Conservation (phyloP, 1,284 basidiomycete genomes). For the Mycosarcoma mackinlayi region DNA sequence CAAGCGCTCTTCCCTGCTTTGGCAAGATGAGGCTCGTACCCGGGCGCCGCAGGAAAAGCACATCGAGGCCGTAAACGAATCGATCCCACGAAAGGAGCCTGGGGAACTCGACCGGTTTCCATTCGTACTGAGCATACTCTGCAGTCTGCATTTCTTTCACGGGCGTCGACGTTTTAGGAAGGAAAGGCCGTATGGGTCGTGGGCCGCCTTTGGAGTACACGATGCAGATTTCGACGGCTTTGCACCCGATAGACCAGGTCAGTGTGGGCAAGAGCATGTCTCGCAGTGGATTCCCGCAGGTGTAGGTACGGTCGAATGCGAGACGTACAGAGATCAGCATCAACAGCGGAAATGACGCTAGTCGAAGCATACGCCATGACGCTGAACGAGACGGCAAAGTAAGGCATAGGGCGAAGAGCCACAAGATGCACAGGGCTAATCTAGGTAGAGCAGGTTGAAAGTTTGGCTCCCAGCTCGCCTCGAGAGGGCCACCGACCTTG, state of each 20-base stretch:
- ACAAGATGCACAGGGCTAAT: slow-evolving; percentile 15
- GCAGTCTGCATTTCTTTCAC: slow-evolving; percentile 13
- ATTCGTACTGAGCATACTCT: slow-evolving; percentile 26
- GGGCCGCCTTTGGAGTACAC: slow-evolving; percentile 28
- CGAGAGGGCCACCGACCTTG: neutral
- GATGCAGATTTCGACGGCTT: slow-evolving; percentile 31
- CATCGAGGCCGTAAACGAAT: slow-evolving; percentile 27
- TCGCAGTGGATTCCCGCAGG: slow-evolving; percentile 36
- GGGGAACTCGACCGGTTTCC: slow-evolving; percentile 25
- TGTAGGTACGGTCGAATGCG: slow-evolving; percentile 20
- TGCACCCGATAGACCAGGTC: slow-evolving; percentile 36
- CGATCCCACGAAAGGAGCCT: slow-evolving; percentile 13
- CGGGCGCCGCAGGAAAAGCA: slow-evolving; percentile 11
- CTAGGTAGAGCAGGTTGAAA: slow-evolving; percentile 21
- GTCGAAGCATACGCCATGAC: slow-evolving; percentile 19
- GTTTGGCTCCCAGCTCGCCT: slow-evolving; percentile 39
- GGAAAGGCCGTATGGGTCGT: slow-evolving; percentile 30
- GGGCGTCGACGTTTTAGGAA: neutral
- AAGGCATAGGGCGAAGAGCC: slow-evolving; percentile 38
- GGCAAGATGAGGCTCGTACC: slow-evolving; percentile 27
- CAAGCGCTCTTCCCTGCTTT: slow-evolving; percentile 30
- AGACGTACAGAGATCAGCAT: slow-evolving; percentile 4
- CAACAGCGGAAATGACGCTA: slow-evolving; percentile 29
- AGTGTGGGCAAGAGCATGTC: slow-evolving; percentile 33
- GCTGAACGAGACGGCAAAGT: slow-evolving; percentile 19